Base-by-base conservation (phyloP, 2,329 filamentous ascomycete species). In the Alternaria conjuncta region DNA sequence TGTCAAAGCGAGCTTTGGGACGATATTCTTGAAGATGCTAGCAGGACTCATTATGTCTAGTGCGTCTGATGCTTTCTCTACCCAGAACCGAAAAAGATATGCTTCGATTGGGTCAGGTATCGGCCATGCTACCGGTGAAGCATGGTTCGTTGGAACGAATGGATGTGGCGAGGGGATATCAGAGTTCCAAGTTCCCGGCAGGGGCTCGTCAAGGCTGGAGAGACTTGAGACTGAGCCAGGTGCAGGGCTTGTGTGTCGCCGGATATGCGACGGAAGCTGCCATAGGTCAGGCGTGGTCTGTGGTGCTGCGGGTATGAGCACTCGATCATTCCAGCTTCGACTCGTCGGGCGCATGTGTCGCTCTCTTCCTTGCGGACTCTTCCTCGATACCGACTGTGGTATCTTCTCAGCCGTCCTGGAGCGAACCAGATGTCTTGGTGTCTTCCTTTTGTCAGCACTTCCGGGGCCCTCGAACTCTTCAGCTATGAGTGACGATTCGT, bases 1-100 rank as follows among this genome's bases (percentile, higher is more conserved):
- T 25, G 75, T 67, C 4, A 78, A 76, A 7, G 69, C 66, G 30
- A 71, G 55, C 21, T 64, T 63, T 26, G 68, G 68, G 13, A 68
- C 56, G 2, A 63, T 23, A 10, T 60, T 49, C 20, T 50, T 61
- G 21, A 68, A 71, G 6, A 71, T 32, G 7, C 50, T 55, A 26
- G 64, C 30, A 10, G 71, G 57, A 51, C 61, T 71, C 13, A 55
- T 66, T 12, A 66, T 65, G 46, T 71, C 69, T 28, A 60, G 67
- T 30, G 65, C 61, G 26, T 36, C 56, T 3, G 68, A 46, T 36
- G 55, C 63, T 20, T 53, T 62, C 25, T 69, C 66, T 4, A 69
- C 57, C 63, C 65, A 71, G 47, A 69, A 69, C 7, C 61, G 66
- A 26, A 68, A 66, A 6, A 71, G 60, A 32, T 66, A 61, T 13